Evolutionary conservation across 129 eudicot genomes (phyloP), one percentile per base, ranked within the genome.

Genomic region (Ambrosia artemisiifolia): DNA sequence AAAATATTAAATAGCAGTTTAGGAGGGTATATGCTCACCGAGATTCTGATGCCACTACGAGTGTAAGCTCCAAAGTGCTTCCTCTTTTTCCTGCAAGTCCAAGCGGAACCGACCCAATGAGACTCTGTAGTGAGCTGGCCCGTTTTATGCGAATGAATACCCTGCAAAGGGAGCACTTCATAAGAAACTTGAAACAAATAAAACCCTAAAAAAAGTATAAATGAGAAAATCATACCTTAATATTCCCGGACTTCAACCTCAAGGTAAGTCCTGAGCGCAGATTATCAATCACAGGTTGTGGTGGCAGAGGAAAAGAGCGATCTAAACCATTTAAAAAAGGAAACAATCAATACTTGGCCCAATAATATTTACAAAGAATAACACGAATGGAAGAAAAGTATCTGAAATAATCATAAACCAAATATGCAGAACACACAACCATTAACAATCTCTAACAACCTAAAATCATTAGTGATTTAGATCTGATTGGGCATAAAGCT

Each of bases 61-160:
- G 67, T 55, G 71, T 80, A 93, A 44, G 89, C 88, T 72, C 77
- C 82, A 80, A 87, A 93, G 65, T 93, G 96, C 71, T 73, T 89
- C 63, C 91, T 70, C 71, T 73, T 87, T 79, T 84, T 93, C 76
- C 83, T 87, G 78, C 85, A 87, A 18, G 76, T 81, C 84, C 83
- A 82, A 28, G 94, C 56, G 19, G 90, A 78, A 57, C 98, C 96
- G 10, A 87, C 49, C 98, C 96, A 93, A 42, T 28, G 11, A 57
- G 84, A 83, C 32, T 85, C 90, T 20, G 79, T 50, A 43, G 56
- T 54, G 24, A 33, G 49, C 38, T 20, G 67, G 51, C 73, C 75
- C 16, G 47, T 47, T 70, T 83, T 81, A 32, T 17, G 64, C 38
- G 28, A 53, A 53, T 60, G 70, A 55, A 55, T 49, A 78, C 69